Evolutionary conservation across 176 grass and related monocot species (phyloP).

Genomic region (Musa troglodytarum): DNA sequence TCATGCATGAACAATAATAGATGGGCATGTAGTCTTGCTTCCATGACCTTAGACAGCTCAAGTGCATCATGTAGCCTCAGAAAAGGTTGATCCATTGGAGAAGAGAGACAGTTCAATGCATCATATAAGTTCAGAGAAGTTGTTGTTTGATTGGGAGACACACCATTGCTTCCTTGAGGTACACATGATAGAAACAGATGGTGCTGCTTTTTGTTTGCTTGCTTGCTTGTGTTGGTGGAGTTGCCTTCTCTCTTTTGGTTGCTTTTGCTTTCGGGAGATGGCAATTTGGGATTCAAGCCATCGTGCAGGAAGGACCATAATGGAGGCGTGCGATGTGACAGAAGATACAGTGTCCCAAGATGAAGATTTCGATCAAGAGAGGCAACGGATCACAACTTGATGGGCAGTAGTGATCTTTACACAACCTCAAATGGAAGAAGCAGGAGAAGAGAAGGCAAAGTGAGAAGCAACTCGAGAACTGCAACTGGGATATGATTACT

Average conservation of each 20-base stretch:
- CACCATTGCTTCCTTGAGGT: not conserved
- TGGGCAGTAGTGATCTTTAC: not conserved
- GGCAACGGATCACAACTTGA: not conserved
- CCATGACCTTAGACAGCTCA: not conserved
- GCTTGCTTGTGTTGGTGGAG: not conserved
- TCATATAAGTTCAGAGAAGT: not conserved
- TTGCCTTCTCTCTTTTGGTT: not conserved
- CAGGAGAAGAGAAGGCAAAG: too few relatives aligned
- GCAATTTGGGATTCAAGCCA: not conserved
- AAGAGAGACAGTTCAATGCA: not conserved
- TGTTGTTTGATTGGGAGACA: not conserved
- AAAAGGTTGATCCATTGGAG: not conserved
- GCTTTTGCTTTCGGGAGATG: not conserved
- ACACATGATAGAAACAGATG: too few relatives aligned
- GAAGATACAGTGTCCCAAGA: not conserved
- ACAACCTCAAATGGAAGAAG: too few relatives aligned
- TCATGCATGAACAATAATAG: too few relatives aligned
- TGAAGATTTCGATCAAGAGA: not conserved
- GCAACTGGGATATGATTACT: too few relatives aligned
- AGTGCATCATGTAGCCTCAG: not conserved
- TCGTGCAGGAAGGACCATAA: not conserved
- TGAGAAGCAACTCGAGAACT: too few relatives aligned
- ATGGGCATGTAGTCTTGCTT: not conserved
- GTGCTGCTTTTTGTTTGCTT: not conserved
- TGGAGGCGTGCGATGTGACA: not conserved